Evolutionary conservation across 1,284 basidiomycete genomes (phyloP).

Genomic region (Puccinia brachypodii): DNA sequence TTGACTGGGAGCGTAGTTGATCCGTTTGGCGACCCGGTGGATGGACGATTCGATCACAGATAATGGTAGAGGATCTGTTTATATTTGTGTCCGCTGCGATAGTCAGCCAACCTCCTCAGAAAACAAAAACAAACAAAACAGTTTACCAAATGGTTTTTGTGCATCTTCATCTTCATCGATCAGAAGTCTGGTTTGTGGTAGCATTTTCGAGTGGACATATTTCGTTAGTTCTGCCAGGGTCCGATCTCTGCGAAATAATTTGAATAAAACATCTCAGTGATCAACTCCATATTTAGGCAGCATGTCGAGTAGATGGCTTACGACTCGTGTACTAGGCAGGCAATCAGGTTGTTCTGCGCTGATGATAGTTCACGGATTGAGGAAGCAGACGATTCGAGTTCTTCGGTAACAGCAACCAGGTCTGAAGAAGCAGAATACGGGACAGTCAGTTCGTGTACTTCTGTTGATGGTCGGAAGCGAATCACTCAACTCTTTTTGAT

Average conservation of each 20-base stretch:
- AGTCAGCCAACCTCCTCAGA: not conserved
- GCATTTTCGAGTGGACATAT: slow-evolving; percentile 33
- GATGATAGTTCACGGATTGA: not conserved
- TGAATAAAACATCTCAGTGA: not conserved
- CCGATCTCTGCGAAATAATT: not conserved
- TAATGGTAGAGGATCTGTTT: slow-evolving; percentile 31
- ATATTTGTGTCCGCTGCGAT: no score
- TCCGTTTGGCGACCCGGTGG: slow-evolving; percentile 64
- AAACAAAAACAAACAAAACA: not conserved
- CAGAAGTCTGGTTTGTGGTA: slow-evolving; percentile 21
- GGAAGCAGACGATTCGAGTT: slow-evolving; percentile 11
- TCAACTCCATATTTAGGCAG: not conserved
- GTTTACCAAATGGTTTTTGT: slow-evolving; percentile 27
- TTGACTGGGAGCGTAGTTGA: slow-evolving; percentile 71
- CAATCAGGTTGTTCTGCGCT: slow-evolving; percentile 14
- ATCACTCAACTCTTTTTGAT: slow-evolving; percentile 28
- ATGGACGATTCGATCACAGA: slow-evolving; percentile 59
- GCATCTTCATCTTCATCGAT: slow-evolving; percentile 4
- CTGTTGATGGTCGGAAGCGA: not conserved
- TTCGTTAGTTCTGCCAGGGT: slow-evolving; percentile 1
- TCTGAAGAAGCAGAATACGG: not conserved
- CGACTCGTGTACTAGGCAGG: slow-evolving; percentile 39
- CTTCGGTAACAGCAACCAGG: slow-evolving; percentile 27
- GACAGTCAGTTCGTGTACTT: not conserved
- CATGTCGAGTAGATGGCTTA: slow-evolving; percentile 1